A percentile compares a stretch with the other conserved stretches of the same genome.
Evolutionary conservation across 1,139 yeast genomes (phyloP).

Genomic region (Yamadazyma sp.): DNA sequence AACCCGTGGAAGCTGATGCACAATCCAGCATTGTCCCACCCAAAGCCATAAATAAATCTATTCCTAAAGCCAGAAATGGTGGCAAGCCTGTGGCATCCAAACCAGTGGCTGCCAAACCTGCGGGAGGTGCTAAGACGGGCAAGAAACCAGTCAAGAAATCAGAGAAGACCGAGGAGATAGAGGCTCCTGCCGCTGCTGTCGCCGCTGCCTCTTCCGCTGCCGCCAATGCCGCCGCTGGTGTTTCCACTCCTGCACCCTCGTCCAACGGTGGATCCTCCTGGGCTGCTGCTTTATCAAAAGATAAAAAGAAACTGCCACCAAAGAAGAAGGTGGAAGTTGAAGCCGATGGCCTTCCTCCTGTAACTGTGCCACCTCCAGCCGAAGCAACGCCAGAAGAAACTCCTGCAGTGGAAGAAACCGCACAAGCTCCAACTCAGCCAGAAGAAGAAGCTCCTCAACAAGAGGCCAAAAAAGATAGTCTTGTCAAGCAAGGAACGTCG

Average conservation of each 20-base stretch:
- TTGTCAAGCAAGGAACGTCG: constrained; percentile 22
- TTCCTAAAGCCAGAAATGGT: constrained; percentile 5
- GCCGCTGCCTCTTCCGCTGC: constrained; percentile 15
- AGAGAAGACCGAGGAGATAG: constrained; percentile 9
- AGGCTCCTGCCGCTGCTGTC: constrained; percentile 11
- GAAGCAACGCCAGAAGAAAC: constrained; percentile 15
- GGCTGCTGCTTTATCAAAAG: constrained; percentile 51
- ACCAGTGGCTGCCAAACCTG: constrained; percentile 8
- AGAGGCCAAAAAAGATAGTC: constrained; percentile 1
- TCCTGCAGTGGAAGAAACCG: constrained; percentile 19
- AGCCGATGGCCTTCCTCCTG: constrained; percentile 6
- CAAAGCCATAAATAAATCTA: constrained; percentile 3
- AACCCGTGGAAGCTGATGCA: constrained; percentile 2
- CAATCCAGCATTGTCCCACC: not conserved
- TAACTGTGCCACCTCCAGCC: constrained; percentile 4
- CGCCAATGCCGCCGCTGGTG: constrained; percentile 19
- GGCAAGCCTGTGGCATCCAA: constrained; percentile 3
- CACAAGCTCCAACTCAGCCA: not conserved
- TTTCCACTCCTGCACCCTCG: constrained; percentile 17
- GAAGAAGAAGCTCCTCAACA: not conserved
- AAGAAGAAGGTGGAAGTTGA: constrained; percentile 18
- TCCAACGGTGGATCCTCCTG: constrained; percentile 35
- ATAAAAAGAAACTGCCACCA: constrained; percentile 29
- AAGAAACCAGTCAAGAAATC: constrained; percentile 10
- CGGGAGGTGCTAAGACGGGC: constrained; percentile 8